Base-by-base conservation (phyloP, 139 green algal genomes). In the Yamagishiella unicocca region DNA sequence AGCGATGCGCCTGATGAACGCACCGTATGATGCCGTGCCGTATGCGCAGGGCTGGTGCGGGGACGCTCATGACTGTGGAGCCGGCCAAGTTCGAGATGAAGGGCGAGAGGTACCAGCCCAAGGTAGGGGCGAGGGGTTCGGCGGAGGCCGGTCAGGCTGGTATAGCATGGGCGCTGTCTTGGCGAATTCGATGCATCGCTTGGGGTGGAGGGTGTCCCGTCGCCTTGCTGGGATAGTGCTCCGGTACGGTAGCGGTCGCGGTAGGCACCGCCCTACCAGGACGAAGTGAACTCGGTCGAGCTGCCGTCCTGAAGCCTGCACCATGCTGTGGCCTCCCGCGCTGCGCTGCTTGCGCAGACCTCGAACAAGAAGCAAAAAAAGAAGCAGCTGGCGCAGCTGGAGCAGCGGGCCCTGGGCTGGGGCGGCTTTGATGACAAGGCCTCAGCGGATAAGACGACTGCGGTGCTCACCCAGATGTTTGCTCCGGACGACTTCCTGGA, bases 391-490 rank as follows among this genome's bases (percentile, higher is more conserved):
- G 89, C 93, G 42, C 80, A 83, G 82, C 87, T 90, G 81, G 91
- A 95, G 83, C 77, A 89, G 67, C 83, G 90, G 75, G 89, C 88
- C 68, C 90, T 99, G 78, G 94, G 94, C 12, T 99, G 96, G 96
- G 91, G 90, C 27, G 97, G 97, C 45, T 99, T 98, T 89, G 97
- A 99, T 88, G 97, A 99, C 86, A 89, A 88, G 70, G 87, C 94
- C 45, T 92, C 95, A n/a, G 64, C 93, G 9, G 90, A 95, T 27
- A 90, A 96, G 90, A 90, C 96, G 27, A 99, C 97, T 0, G 96
- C 98, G 27, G 92, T 99, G 17, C 75, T 99, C 53, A 93, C 94
- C 66, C 70, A 95, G 76, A 98, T 99, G 96, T 99, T 99, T 83
- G 62, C 71, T n/a, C 91, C 91, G 0, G 92, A 95, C 2, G 96